Evolutionary conservation across 129 eudicot genomes (phyloP).

Genomic region (Chrysanthemum lavandulifolium): DNA sequence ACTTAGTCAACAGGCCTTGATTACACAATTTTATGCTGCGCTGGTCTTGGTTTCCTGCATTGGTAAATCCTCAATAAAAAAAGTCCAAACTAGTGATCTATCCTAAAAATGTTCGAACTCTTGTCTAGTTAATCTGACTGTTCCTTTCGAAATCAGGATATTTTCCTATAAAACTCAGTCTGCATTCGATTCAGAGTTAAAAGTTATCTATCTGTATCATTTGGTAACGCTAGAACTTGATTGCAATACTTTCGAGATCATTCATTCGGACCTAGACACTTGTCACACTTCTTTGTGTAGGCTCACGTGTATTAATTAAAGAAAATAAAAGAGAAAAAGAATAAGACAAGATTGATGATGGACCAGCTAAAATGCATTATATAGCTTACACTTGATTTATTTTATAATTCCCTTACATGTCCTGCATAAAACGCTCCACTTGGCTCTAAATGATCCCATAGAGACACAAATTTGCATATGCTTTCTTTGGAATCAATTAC

Average conservation of each 20-base stretch:
- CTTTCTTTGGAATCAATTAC: constrained; percentile 15
- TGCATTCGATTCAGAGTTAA: neutral
- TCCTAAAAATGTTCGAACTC: neutral
- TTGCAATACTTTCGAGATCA: neutral
- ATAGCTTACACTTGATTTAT: constrained; percentile 19
- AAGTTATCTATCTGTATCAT: neutral
- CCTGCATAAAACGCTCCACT: constrained; percentile 21
- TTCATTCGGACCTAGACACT: constrained; percentile 18
- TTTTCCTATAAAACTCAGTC: neutral
- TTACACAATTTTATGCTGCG: neutral
- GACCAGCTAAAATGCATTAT: constrained; percentile 22
- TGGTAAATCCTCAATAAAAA: neutral
- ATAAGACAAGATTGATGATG: constrained; percentile 24
- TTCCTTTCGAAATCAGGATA: constrained; percentile 4
- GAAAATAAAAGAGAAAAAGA: constrained; percentile 19
- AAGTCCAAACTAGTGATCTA: too few species aligned
- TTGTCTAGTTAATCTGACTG: neutral
- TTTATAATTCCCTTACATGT: constrained; percentile 4
- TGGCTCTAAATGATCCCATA: constrained; percentile 28
- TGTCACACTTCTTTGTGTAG: constrained; percentile 12
- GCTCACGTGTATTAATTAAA: constrained; percentile 9
- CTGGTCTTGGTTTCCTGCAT: neutral
- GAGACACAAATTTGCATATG: constrained; percentile 14
- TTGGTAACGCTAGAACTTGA: constrained; percentile 13
- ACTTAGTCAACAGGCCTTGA: neutral